A percentile compares a stretch with the other conserved stretches of the same genome.
Evolutionary conservation across 345 rosid species (phyloP).

Genomic region (Passiflora organensis): DNA sequence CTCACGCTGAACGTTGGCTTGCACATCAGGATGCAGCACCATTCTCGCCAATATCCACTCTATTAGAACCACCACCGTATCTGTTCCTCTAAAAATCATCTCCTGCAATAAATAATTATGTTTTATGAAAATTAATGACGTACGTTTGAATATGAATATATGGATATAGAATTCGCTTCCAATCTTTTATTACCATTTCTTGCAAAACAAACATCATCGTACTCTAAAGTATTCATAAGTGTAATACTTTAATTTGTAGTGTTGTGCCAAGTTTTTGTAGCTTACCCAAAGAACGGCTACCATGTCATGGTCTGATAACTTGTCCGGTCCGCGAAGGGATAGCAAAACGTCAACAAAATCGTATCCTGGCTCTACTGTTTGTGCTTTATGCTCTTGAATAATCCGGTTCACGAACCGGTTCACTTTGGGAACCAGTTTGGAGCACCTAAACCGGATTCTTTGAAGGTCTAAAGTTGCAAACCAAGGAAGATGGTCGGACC

Average conservation of each 20-base stretch:
- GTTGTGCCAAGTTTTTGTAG: neutral
- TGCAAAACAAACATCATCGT: too few species aligned
- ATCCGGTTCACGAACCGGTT: slow-evolving; percentile 43
- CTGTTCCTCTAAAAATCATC: slow-evolving; percentile 59
- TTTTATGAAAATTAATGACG: neutral
- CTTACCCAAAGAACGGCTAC: slow-evolving; percentile 50
- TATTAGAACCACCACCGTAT: slow-evolving; percentile 44
- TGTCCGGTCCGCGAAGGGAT: slow-evolving; percentile 33
- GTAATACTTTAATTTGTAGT: too few species aligned
- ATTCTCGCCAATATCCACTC: slow-evolving; percentile 59
- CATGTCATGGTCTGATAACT: slow-evolving; percentile 34
- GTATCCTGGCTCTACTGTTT: slow-evolving; percentile 1
- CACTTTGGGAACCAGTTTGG: slow-evolving; percentile 38
- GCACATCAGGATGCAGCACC: slow-evolving; percentile 47
- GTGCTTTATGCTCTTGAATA: slow-evolving; percentile 30
- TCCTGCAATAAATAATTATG: slow-evolving; percentile 24
- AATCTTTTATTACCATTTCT: too few species aligned
- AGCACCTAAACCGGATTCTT: slow-evolving; percentile 39
- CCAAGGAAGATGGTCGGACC: slow-evolving; percentile 57
- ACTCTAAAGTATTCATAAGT: too few species aligned
- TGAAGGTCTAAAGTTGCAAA: slow-evolving; percentile 38
- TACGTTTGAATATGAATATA: too few species aligned
- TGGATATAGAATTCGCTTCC: too few species aligned
- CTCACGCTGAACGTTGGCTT: slow-evolving; percentile 42
- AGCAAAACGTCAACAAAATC: slow-evolving; percentile 48